Conservation (phyloP, 1,284 basidiomycete genomes). For the Phellopilus nigrolimitatus region DNA sequence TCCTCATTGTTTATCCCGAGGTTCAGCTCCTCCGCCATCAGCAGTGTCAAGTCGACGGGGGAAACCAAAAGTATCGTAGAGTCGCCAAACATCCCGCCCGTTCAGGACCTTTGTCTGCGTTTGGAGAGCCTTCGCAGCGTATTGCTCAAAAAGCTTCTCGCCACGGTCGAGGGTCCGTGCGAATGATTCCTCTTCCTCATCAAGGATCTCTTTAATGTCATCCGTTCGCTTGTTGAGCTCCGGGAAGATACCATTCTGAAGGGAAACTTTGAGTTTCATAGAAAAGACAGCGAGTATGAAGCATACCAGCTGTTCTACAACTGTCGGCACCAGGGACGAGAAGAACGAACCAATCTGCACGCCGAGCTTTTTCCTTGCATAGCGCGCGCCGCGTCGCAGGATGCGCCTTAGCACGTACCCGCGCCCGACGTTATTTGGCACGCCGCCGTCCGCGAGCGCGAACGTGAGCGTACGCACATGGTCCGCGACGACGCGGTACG, state of each 20-base stretch:
- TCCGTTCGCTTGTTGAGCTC: slow-evolving; percentile 83
- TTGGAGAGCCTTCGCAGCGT: slow-evolving; percentile 68
- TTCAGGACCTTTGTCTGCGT: slow-evolving; percentile 66
- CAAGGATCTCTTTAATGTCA: slow-evolving; percentile 92
- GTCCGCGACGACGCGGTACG: slow-evolving; percentile 96
- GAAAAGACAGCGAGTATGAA: not conserved
- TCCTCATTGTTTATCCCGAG: slow-evolving; percentile 84
- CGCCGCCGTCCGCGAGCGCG: slow-evolving; percentile 93
- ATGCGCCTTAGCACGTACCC: slow-evolving; percentile 96
- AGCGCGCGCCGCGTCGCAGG: slow-evolving; percentile 87
- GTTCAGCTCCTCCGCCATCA: slow-evolving; percentile 96
- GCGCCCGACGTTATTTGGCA: slow-evolving; percentile 93
- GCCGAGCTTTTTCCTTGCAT: slow-evolving; percentile 92
- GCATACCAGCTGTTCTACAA: slow-evolving; percentile 84
- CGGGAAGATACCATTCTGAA: slow-evolving; percentile 84
- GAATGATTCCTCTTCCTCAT: slow-evolving; percentile 98
- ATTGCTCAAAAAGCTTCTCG: slow-evolving; percentile 94
- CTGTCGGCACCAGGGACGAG: slow-evolving; percentile 84
- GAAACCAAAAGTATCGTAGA: slow-evolving; percentile 99
- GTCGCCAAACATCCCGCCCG: slow-evolving; percentile 93
- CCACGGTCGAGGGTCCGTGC: slow-evolving; percentile 94
- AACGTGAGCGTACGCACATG: slow-evolving; percentile 95
- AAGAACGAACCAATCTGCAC: slow-evolving; percentile 96
- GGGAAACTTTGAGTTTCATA: not conserved
- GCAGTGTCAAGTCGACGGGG: slow-evolving; percentile 92